Evolutionary conservation across 345 rosid genomes (phyloP).

Genomic region (Mercurialis annua): DNA sequence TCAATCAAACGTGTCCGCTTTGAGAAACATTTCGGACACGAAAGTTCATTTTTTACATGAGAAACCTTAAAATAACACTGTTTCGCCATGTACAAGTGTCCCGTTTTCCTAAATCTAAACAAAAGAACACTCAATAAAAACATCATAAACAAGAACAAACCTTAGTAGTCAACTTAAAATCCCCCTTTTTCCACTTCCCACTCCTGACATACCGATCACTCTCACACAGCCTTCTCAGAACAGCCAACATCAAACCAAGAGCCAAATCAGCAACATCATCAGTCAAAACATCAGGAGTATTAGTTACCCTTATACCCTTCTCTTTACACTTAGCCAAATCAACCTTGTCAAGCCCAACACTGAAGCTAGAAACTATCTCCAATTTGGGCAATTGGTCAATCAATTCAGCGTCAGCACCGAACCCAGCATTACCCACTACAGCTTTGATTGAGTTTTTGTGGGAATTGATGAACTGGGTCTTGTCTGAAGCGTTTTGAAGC

Average conservation of each 20-base stretch:
- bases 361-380: slow-evolving; percentile 70
- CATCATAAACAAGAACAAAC: slow-evolving; percentile 29
- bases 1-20: too few species aligned
- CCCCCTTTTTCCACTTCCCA: slow-evolving; percentile 70
- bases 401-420: slow-evolving; percentile 71
- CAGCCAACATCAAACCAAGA: slow-evolving; percentile 66
- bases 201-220: slow-evolving; percentile 65
- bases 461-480: slow-evolving; percentile 35
- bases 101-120: too few species aligned
- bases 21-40: too few species aligned
- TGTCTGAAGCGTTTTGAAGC: slow-evolving; percentile 46
- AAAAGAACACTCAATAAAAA: too few species aligned
- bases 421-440: slow-evolving; percentile 54
- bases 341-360: slow-evolving; percentile 83
- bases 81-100: too few species aligned
- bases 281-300: slow-evolving; percentile 86
- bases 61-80: too few species aligned
- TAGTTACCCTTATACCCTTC: slow-evolving; percentile 66
- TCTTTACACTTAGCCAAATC: slow-evolving; percentile 70
- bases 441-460: slow-evolving; percentile 60
- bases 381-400: slow-evolving; percentile 61
- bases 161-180: slow-evolving; percentile 64
- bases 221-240: slow-evolving; percentile 61
- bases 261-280: slow-evolving; percentile 90
- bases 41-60: too few species aligned